Base-by-base conservation (phyloP, 495 filamentous ascomycete genomes). In the Lophiostoma macrostomum region DNA sequence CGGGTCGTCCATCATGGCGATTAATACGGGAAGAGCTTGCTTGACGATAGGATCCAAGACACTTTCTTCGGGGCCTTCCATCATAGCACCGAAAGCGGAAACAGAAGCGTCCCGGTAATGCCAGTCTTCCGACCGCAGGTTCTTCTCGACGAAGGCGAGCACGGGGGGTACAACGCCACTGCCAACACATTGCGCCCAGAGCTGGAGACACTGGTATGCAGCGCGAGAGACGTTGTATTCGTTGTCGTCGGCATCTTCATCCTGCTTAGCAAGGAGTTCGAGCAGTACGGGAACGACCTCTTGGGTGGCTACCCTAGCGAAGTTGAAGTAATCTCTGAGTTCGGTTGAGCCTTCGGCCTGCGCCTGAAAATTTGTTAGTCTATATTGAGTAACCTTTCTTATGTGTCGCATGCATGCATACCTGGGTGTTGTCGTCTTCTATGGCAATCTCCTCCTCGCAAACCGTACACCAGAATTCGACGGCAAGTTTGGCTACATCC, bases 391-490 rank as follows among this genome's bases (percentile, higher is more conserved):
- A n/a, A n/a, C n/a, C n/a, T n/a, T n/a, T n/a, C n/a, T n/a, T n/a
- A n/a, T n/a, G n/a, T n/a, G n/a, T n/a, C n/a, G n/a, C n/a, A n/a
- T n/a, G n/a, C n/a, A n/a, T n/a, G n/a, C n/a, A n/a, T 76, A 90
- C 88, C 78, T 88, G 84, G 54, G 80, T 76, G 65, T 98, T 98
- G 68, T 98, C 93, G 63, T 98, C 93, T 57, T 97, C 93, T 66
- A 98, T 96, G 50, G 85, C 82, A 56, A 95, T 88, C 69, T 98
- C 93, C 73, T 98, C 93, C 67, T 98, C 93, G 74, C 93, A 97
- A 31, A 98, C 93, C 16, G 93, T 97, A 74, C 93, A 96, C 93
- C 93, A 98, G 76, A 98, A 98, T 65, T 98, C 93, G 56, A 98
- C 88, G 20, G 93, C 93, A 23, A 98, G 80, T 77, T 98, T 98